Evolutionary conservation across 2,329 filamentous ascomycete genomes (phyloP).

Genomic region (Lachnum nothofagi): DNA sequence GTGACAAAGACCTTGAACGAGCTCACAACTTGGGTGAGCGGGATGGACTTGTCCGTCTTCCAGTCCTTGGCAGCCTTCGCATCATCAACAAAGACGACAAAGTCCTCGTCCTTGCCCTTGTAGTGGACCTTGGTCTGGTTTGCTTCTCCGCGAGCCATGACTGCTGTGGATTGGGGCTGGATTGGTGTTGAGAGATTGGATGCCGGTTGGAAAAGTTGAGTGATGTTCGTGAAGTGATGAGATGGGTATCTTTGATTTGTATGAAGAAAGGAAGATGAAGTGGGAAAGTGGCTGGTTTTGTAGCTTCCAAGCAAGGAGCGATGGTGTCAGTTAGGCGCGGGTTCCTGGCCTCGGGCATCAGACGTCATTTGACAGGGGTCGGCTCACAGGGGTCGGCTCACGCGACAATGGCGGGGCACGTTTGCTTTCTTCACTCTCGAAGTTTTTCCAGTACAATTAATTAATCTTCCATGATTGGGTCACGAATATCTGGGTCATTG

Average conservation of each 20-base stretch:
- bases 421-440: too few relatives aligned
- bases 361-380: slow-evolving; percentile 22
- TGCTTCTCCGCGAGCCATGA: slow-evolving; percentile 54
- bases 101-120: slow-evolving; percentile 64
- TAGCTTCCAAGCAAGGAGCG: slow-evolving; percentile 21
- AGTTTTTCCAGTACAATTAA: too few relatives aligned
- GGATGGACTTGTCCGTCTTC: slow-evolving; percentile 71
- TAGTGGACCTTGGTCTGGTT: slow-evolving; percentile 61
- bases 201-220: slow-evolving; percentile 6
- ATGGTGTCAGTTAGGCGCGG: background rate
- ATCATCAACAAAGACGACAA: slow-evolving; percentile 60
- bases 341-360: slow-evolving; percentile 9
- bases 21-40: slow-evolving; percentile 78
- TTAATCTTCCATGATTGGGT: too few relatives aligned
- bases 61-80: slow-evolving; percentile 68
- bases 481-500: too few relatives aligned
- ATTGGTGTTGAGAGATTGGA: slow-evolving; percentile 5
- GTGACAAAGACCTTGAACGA: slow-evolving; percentile 87
- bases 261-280: slow-evolving; percentile 7
- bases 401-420: slow-evolving; percentile 9
- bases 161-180: slow-evolving; percentile 7
- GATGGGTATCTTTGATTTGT: slow-evolving; percentile 9
- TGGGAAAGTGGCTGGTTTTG: slow-evolving; percentile 28
- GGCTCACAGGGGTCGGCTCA: slow-evolving; percentile 23
- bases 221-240: slow-evolving; percentile 1